These are phyloP conservation scores for Aspergillus cavernicola DNA, from an alignment of 495 filamentous ascomycete species.

Conservation along the genomic window DNA sequence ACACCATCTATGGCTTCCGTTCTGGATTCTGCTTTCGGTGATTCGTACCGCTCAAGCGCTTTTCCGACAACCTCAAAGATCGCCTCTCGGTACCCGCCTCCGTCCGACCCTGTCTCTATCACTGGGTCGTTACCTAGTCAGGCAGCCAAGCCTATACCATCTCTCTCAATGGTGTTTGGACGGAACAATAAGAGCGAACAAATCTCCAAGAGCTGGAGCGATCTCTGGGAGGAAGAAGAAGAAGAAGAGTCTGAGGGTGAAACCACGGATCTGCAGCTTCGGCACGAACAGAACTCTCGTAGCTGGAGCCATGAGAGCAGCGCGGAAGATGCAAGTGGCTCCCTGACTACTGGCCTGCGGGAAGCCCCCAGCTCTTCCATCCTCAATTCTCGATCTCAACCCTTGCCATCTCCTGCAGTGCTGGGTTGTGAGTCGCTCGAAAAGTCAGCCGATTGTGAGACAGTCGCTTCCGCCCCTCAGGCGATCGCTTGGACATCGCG, in stretches of 20 bases:
- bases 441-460: conserved; percentile 51
- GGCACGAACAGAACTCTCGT: conserved; percentile 71
- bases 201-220: conserved; percentile 96
- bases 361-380: conserved; percentile 50
- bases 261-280: conserved; percentile 50
- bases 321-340: conserved; percentile 27
- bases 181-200: conserved; percentile 62
- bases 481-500: conserved; percentile 51
- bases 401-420: conserved; percentile 18
- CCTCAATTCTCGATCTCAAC: conserved; percentile 40
- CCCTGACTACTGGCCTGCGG: conserved; percentile 22
- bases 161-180: conserved; percentile 74
- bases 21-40: conserved; percentile 68
- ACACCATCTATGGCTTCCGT: conserved; percentile 78
- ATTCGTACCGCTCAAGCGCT: conserved; percentile 62
- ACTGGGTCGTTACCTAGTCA: conserved; percentile 76
- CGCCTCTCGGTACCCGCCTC: conserved; percentile 35
- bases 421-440: conserved; percentile 34
- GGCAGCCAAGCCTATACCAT: conserved; percentile 58
- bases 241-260: conserved; percentile 73
- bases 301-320: conserved; percentile 79
- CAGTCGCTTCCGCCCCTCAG: conserved; percentile 64
- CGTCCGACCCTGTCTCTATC: conserved; percentile 55
- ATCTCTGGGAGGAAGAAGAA: conserved; percentile 92
- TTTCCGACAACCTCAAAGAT: conserved; percentile 30